phyloP scores from a whole-genome alignment of 2,329 filamentous ascomycete genomes.

The Trichothecium sympodiale region DNA sequence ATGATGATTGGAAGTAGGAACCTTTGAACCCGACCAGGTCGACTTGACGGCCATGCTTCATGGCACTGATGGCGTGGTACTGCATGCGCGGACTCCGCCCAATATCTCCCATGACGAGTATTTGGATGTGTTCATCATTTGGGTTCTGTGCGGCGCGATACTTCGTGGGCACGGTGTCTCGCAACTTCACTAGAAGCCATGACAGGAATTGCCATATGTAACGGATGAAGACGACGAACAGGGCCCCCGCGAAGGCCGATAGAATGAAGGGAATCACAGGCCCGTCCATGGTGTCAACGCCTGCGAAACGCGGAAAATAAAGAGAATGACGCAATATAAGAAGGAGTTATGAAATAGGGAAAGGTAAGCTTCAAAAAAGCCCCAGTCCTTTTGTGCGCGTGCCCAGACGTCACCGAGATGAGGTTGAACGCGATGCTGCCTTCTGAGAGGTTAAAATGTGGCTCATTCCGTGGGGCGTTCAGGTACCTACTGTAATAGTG shows the following conservation, averaged over 20 bases:
- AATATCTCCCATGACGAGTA: slow-evolving; percentile 90
- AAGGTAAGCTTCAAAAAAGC: not conserved
- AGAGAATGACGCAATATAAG: not conserved
- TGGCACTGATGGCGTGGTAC: slow-evolving; percentile 90
- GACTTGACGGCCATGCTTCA: slow-evolving; percentile 68
- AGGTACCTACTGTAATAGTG: no score
- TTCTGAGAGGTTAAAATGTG: no score
- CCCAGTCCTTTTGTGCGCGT: not conserved
- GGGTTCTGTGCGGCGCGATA: slow-evolving; percentile 21
- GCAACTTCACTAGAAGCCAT: slow-evolving; percentile 13
- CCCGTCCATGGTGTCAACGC: not conserved
- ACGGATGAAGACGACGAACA: slow-evolving; percentile 19
- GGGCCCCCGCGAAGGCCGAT: slow-evolving; percentile 21
- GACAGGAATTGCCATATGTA: slow-evolving; percentile 11
- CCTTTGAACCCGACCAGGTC: slow-evolving; percentile 83
- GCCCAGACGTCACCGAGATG: not conserved
- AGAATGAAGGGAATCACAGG: slow-evolving; percentile 16
- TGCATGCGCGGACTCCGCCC: slow-evolving; percentile 96
- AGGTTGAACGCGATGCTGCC: not conserved
- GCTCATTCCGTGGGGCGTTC: no score
- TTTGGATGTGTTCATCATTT: slow-evolving; percentile 47
- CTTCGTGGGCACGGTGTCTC: slow-evolving; percentile 18
- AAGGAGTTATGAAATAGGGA: not conserved
- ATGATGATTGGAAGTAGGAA: slow-evolving; percentile 21
- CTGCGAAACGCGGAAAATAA: not conserved